A percentile compares a stretch with the other conserved stretches of the same genome.
These are phyloP conservation scores for Salvia sclarea DNA, from an alignment of 305 asterid species.

Conservation along the genomic window DNA sequence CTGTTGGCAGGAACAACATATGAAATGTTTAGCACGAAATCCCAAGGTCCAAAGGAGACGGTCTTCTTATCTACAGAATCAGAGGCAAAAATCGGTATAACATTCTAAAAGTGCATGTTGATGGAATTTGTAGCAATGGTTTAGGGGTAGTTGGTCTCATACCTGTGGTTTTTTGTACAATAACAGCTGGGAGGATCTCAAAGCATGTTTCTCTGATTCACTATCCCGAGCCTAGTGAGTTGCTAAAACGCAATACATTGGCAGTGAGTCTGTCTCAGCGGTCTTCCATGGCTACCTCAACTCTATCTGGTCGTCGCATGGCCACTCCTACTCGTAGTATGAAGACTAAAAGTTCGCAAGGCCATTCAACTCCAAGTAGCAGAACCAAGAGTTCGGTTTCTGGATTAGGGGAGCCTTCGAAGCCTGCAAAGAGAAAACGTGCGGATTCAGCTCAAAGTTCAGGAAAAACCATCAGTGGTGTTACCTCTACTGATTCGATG, in stretches of 20 bases:
- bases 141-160: not conserved
- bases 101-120: not conserved
- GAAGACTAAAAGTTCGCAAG: slow-evolving; percentile 41
- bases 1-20: slow-evolving; percentile 65
- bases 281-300: slow-evolving; percentile 53
- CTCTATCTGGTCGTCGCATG: slow-evolving; percentile 45
- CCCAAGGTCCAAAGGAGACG: slow-evolving; percentile 51
- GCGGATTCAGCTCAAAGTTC: slow-evolving; percentile 49
- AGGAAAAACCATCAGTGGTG: slow-evolving; percentile 46
- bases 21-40: slow-evolving; percentile 52
- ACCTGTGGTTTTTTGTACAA: slow-evolving; percentile 18
- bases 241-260: slow-evolving; percentile 38
- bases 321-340: slow-evolving; percentile 54
- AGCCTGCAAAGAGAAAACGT: slow-evolving; percentile 47
- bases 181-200: slow-evolving; percentile 71
- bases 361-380: slow-evolving; percentile 45
- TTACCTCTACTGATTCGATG: slow-evolving; percentile 47
- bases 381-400: slow-evolving; percentile 44
- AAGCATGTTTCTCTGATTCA: slow-evolving; percentile 59
- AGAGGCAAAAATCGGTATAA: slow-evolving; percentile 33
- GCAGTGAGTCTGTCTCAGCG: slow-evolving; percentile 40
- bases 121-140: not conserved
- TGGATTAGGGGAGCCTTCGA: slow-evolving; percentile 41
- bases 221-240: slow-evolving; percentile 70
- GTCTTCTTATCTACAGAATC: slow-evolving; percentile 41